phyloP scores from a whole-genome alignment of 2,329 filamentous ascomycete species.

The Cytospora chrysosperma region DNA sequence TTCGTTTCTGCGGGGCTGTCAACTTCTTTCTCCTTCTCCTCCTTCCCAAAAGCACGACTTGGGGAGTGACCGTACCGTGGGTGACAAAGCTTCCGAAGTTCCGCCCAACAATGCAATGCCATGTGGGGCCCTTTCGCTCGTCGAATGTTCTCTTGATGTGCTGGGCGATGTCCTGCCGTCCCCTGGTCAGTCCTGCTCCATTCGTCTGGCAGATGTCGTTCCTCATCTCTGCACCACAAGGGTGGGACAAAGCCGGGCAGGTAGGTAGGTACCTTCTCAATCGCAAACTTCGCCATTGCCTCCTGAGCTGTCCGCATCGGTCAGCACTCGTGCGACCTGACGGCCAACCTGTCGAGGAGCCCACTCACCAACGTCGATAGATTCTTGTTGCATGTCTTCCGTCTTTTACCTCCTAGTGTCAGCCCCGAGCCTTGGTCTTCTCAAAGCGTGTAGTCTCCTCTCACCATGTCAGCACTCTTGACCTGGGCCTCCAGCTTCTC shows the following conservation, averaged over 20 bases:
- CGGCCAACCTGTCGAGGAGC: slow-evolving; percentile 9
- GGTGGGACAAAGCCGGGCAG: no score
- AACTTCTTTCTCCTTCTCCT: background rate
- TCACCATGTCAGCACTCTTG: slow-evolving; percentile 98
- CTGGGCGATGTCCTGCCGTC: slow-evolving; percentile 80
- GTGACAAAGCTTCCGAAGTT: slow-evolving; percentile 99
- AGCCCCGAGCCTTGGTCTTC: background rate
- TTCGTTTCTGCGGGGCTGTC: slow-evolving; percentile 72
- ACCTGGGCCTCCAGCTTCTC: slow-evolving; percentile 89
- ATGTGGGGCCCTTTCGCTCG: slow-evolving; percentile 93
- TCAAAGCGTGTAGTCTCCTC: slow-evolving; percentile 32
- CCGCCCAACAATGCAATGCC: slow-evolving; percentile 97
- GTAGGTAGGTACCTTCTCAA: slow-evolving; percentile 52
- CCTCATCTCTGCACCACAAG: no score
- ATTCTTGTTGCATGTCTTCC: slow-evolving; percentile 96
- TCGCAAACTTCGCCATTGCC: slow-evolving; percentile 61
- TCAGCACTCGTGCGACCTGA: background rate
- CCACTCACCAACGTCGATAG: slow-evolving; percentile 89
- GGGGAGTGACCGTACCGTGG: slow-evolving; percentile 64
- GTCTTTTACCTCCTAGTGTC: slow-evolving; percentile 55
- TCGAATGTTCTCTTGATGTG: slow-evolving; percentile 97
- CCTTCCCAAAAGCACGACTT: background rate
- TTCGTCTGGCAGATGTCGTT: background rate
- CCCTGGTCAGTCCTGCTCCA: slow-evolving; percentile 11
- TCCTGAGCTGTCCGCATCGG: slow-evolving; percentile 50